Base-by-base conservation (phyloP, 2,329 filamentous ascomycete species). In the Beauveria sp. region DNA sequence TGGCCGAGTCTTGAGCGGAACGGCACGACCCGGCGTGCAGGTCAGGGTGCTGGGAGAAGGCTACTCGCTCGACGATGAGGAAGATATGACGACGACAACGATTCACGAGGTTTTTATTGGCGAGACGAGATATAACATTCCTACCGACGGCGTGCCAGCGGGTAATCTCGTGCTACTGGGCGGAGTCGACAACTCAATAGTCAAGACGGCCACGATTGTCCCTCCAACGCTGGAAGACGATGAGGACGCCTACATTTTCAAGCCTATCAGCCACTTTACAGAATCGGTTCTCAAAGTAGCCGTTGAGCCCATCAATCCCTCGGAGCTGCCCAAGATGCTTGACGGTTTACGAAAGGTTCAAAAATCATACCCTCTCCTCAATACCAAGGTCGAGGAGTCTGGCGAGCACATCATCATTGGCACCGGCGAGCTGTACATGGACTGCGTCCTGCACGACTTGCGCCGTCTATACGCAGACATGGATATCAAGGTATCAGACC, bases 391-490 rank as follows among this genome's bases (percentile, higher is more conserved):
- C 3, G 95, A 99, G 73, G 95, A 99, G 75, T 97, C 92, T 1
- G 95, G 95, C 56, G 95, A 99, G 75, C 95, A 99, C 71, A 88
- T 99, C 66, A 83, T 99, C 52, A 84, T 99, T 5, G 95, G 95
- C 26, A 99, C 95, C 0, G 95, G 95, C 63, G 95, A 99, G 74
- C 81, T 99, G n/a, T 99, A 99, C 78, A 98, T 99, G 93, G 95
- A 99, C 73, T 99, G 95, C 70, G 93, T 99, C 3, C 81, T 99
- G 51, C 95, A 99, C 73, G 95, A 99, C 71, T 81, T 99, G 52
- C 89, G 95, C 59, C 85, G 87, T 46, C 76, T 98, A n/a, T 99
- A 97, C 71, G 93, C 95, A 16, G 93, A 98, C 70, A 99, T 99
- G 95, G 95, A 99, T 73, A 90, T 99, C 77, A 98, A 98, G 77